Conservation (phyloP, 1,284 basidiomycete species). For the Ceratobasidium sp. region DNA sequence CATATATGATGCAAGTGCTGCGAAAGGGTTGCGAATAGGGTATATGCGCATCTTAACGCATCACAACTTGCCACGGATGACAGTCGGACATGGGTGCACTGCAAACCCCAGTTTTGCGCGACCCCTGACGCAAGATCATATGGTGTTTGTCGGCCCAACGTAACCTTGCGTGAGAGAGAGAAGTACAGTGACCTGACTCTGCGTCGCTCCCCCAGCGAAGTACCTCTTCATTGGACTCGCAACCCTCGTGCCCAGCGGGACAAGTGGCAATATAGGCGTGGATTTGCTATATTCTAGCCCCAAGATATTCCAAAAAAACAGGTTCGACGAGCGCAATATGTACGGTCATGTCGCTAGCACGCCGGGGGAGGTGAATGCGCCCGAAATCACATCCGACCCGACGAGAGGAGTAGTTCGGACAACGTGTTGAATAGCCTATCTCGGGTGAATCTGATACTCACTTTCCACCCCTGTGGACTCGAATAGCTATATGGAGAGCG, state of each 20-base stretch:
- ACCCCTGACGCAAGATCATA: background rate
- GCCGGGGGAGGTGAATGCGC: too few relatives aligned
- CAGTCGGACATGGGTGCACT: background rate
- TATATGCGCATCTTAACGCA: background rate
- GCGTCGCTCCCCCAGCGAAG: constrained; percentile 9
- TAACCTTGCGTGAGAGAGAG: background rate
- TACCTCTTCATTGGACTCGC: background rate
- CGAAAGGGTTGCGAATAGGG: background rate
- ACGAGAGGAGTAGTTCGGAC: too few relatives aligned
- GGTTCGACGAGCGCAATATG: too few relatives aligned
- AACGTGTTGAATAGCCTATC: constrained; percentile 30
- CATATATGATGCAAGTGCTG: background rate
- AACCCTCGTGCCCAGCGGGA: too few relatives aligned
- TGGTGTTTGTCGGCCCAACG: background rate
- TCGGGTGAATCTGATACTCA: constrained; percentile 1
- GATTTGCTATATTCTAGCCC: too few relatives aligned
- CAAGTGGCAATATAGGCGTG: too few relatives aligned
- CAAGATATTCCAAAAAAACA: too few relatives aligned
- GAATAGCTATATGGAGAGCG: constrained; percentile 15
- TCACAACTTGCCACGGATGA: background rate
- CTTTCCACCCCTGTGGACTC: background rate
- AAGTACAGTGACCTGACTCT: background rate
- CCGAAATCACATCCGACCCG: too few relatives aligned
- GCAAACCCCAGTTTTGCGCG: background rate
- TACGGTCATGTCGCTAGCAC: too few relatives aligned